Percentiles rank a stretch among this genome's conserved stretches.
Evolutionary conservation across 2,329 filamentous ascomycete genomes (phyloP).

Genomic region (Eurotiales sp.): DNA sequence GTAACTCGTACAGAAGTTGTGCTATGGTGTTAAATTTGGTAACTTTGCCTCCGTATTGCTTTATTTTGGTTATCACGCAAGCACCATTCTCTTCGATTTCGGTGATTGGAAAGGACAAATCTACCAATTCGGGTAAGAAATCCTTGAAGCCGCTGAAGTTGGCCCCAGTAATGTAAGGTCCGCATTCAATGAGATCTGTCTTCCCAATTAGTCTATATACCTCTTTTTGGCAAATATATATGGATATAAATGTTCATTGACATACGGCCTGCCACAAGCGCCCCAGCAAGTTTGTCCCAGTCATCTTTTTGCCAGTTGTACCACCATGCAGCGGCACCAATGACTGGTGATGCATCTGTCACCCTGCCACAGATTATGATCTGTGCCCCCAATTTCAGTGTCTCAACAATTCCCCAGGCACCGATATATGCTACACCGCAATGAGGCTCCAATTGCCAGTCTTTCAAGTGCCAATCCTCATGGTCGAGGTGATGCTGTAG

Average conservation of each 20-base stretch:
- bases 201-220: background rate
- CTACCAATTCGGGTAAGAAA: slow-evolving; percentile 38
- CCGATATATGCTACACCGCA: slow-evolving; percentile 47
- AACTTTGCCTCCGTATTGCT: slow-evolving; percentile 42
- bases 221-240: background rate
- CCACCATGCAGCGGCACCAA: slow-evolving; percentile 56
- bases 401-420: slow-evolving; percentile 46
- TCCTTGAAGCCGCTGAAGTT: slow-evolving; percentile 53
- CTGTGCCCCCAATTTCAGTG: slow-evolving; percentile 42
- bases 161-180: slow-evolving; percentile 51
- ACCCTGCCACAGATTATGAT: slow-evolving; percentile 51
- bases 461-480: background rate
- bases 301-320: slow-evolving; percentile 49
- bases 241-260: background rate
- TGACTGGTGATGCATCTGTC: slow-evolving; percentile 51
- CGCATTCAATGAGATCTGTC: slow-evolving; percentile 51
- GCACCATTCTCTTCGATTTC: slow-evolving; percentile 46
- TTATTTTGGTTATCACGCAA: slow-evolving; percentile 49
- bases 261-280: slow-evolving; percentile 46
- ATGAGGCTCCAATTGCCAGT: background rate
- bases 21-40: slow-evolving; percentile 40
- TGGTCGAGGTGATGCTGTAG: background rate
- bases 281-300: slow-evolving; percentile 49
- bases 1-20: slow-evolving; percentile 51
- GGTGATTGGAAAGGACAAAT: slow-evolving; percentile 48